These are phyloP conservation scores for Claviceps maximensis DNA, from an alignment of 2,329 filamentous ascomycete genomes.

Conservation along the genomic window DNA sequence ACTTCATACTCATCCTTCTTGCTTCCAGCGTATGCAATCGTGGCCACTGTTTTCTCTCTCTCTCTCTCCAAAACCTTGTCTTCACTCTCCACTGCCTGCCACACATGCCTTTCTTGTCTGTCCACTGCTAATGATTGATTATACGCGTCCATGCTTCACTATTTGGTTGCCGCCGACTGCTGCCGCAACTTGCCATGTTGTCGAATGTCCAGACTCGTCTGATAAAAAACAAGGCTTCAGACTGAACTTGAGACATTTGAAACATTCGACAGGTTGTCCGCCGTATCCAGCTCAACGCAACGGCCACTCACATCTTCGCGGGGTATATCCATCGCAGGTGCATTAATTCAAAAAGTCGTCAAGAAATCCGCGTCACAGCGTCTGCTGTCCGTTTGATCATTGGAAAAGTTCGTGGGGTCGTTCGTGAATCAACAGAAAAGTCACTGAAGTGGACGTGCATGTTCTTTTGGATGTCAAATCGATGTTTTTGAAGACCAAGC, in stretches of 20 bases:
- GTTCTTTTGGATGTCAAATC: constrained; percentile 10
- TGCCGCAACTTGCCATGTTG: background rate
- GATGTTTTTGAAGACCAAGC: background rate
- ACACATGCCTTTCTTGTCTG: constrained; percentile 12
- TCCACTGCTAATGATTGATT: constrained; percentile 16
- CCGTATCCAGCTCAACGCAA: constrained; percentile 20
- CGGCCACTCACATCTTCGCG: constrained; percentile 23
- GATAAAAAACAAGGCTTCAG: background rate
- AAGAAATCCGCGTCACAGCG: constrained; percentile 23
- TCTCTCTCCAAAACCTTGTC: constrained; percentile 9
- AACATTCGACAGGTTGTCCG: constrained; percentile 1
- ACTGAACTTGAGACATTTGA: background rate
- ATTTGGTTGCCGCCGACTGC: constrained; percentile 5
- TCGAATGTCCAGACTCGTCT: background rate
- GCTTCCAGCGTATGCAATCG: background rate
- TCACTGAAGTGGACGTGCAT: constrained; percentile 13
- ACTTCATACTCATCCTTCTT: background rate
- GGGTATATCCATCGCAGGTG: constrained; percentile 30
- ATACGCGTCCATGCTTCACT: constrained; percentile 4
- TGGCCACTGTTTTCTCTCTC: background rate
- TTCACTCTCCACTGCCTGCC: constrained; percentile 15
- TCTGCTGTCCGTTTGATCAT: constrained; percentile 18
- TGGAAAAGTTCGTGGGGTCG: constrained; percentile 20
- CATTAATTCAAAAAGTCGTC: constrained; percentile 20
- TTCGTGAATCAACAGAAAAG: constrained; percentile 20